Base-by-base conservation (phyloP, 352 stramenopile genomes). In the Phytophthora boehmeriae region DNA sequence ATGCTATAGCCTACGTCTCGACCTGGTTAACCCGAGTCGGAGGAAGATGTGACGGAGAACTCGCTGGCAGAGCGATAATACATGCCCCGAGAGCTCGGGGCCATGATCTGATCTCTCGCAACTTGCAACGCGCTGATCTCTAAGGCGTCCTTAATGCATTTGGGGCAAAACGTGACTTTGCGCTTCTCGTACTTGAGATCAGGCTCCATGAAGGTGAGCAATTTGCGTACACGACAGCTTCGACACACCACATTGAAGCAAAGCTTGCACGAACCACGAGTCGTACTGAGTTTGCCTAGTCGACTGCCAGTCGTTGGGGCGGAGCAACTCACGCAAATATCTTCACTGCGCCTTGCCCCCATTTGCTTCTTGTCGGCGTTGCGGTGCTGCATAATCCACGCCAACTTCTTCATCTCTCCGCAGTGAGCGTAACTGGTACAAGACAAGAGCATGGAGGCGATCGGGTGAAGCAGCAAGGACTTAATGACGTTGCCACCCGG, bases 151-250 rank as follows among this genome's bases (percentile, higher is more conserved):
- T 68, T 76, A 35, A 81, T 71, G 49, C 75, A 84, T 47, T 66
- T 66, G 14, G 69, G 56, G 36, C 72, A 84, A 41, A 84, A 81
- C 36, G 66, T 71, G 22, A 84, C 57, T 48, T 76, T 75, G 22
- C 73, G 72, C 62, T 81, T 68, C 28, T 75, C 50, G 30, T 78
- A 68, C 32, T 74, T 61, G 1, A 75, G 50, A 25, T 79, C 63
- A 20, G 50, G 59, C 2, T 67, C 60, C 42, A 80, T 68, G 39
- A 80, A 81, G 10, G 60, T 73, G 14, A 84, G 50, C 17, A 71
- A 63, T 43, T 77, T 77, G 30, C 70, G 67, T 14, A 81, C 60
- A 0, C 67, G 61, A 45, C 75, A 84, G 3, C 62, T 64, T 5
- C 63, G 49, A 32, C 75, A 84, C 17, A 84, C 59, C 2, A 64